These are phyloP conservation scores for Ascochyta pisi DNA, from an alignment of 2,329 filamentous ascomycete genomes.

Conservation along the genomic window DNA sequence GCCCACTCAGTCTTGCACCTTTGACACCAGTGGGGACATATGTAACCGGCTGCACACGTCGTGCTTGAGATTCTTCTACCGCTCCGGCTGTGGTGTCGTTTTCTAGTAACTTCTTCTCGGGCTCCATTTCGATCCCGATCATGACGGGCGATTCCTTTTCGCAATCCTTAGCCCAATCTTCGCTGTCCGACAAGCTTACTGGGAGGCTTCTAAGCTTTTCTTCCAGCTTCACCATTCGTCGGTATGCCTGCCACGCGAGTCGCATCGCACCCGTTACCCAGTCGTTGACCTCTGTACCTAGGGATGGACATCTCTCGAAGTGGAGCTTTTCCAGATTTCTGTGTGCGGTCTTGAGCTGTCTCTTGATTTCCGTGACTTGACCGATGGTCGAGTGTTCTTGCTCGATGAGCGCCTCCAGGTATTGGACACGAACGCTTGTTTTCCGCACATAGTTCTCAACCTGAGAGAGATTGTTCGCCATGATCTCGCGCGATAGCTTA, in stretches of 20 bases:
- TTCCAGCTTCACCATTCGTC: slow-evolving; percentile 25
- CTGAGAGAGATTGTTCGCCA: slow-evolving; percentile 14
- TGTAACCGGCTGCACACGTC: slow-evolving; percentile 9
- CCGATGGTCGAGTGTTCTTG: slow-evolving; percentile 20
- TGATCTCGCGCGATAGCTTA: slow-evolving; percentile 15
- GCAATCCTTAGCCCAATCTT: slow-evolving; percentile 7
- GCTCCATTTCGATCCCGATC: slow-evolving; percentile 18
- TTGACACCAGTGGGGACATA: slow-evolving; percentile 13
- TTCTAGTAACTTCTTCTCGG: not conserved
- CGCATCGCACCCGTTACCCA: slow-evolving; percentile 21
- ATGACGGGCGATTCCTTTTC: slow-evolving; percentile 12
- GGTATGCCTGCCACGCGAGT: slow-evolving; percentile 33
- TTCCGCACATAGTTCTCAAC: slow-evolving; percentile 20
- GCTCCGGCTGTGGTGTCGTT: slow-evolving; percentile 1
- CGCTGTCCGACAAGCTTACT: slow-evolving; percentile 5
- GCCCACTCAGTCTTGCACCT: slow-evolving; percentile 8
- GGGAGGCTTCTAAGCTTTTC: slow-evolving; percentile 19
- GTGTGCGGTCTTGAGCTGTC: slow-evolving; percentile 27
- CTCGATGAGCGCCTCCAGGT: slow-evolving; percentile 24
- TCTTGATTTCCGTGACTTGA: slow-evolving; percentile 31
- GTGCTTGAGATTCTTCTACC: not conserved
- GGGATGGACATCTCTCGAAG: slow-evolving; percentile 12
- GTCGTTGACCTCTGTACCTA: slow-evolving; percentile 16
- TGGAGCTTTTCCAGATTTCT: slow-evolving; percentile 31
- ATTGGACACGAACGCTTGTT: slow-evolving; percentile 22